phyloP scores from a whole-genome alignment of 2,329 filamentous ascomycete species.

The Trichoderma sp. region DNA sequence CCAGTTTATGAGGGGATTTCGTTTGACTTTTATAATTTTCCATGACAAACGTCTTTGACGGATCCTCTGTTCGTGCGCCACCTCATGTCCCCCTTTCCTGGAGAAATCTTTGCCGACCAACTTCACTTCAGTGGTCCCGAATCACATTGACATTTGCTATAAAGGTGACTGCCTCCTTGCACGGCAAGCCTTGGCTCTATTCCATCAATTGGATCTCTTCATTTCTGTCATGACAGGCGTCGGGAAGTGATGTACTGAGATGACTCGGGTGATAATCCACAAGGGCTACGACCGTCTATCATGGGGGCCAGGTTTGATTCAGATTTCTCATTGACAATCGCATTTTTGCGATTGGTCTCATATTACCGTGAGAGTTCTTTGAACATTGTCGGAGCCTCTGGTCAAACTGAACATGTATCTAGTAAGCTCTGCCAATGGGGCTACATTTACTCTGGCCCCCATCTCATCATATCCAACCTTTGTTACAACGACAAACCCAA shows the following conservation, averaged over 20 bases:
- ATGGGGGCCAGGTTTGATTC: not conserved
- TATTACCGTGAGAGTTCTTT: not conserved
- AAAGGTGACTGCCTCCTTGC: not conserved
- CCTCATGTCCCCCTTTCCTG: not conserved
- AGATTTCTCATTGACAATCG: not conserved
- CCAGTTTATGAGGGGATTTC: not conserved
- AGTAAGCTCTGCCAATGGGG: not conserved
- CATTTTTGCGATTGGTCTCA: not conserved
- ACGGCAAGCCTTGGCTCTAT: not conserved
- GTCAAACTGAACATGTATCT: not conserved
- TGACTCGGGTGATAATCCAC: not conserved
- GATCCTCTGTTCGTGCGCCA: not conserved
- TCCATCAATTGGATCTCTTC: not conserved
- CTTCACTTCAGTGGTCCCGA: not conserved
- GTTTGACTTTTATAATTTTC: not conserved
- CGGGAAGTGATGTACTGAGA: not conserved
- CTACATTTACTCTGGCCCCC: not conserved
- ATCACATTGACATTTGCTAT: not conserved
- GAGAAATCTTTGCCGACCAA: not conserved
- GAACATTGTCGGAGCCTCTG: not conserved
- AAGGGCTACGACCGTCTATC: not conserved
- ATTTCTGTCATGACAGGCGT: not conserved
- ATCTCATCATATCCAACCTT: not conserved
- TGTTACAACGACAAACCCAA: not conserved
- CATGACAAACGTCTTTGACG: not conserved